Evolutionary conservation across 768 basidiomycete species (phyloP).

Genomic region (Pisolithus sp.): DNA sequence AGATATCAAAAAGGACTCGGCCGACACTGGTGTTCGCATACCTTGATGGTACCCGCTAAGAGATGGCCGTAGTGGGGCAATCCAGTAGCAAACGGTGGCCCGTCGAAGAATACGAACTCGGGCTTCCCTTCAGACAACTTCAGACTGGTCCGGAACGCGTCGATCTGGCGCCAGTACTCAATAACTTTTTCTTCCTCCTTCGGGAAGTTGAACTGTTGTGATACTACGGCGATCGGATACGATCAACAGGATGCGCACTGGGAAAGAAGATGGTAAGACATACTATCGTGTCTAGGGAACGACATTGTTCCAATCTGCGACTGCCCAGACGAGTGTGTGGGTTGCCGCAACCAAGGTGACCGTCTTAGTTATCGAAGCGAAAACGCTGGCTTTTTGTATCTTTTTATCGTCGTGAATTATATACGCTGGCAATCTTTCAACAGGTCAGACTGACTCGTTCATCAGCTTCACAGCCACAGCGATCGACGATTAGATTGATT

Average conservation of each 20-base stretch:
- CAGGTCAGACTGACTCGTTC: neutral
- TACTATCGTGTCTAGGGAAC: constrained; percentile 69
- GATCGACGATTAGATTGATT: too few species aligned
- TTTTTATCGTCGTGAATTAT: neutral
- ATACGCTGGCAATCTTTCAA: too few species aligned
- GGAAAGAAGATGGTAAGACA: constrained; percentile 19
- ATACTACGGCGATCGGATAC: constrained; percentile 40
- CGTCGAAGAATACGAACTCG: constrained; percentile 93
- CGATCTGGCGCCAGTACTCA: constrained; percentile 90
- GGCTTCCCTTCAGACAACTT: constrained; percentile 89
- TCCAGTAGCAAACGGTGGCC: constrained; percentile 95
- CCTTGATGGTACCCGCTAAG: constrained; percentile 90
- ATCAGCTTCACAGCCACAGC: too few species aligned
- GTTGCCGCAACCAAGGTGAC: too few species aligned
- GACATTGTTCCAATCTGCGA: constrained; percentile 37
- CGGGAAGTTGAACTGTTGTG: constrained; percentile 73
- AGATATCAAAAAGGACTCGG: constrained; percentile 2
- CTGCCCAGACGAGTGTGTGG: neutral
- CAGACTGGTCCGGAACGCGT: constrained; percentile 92
- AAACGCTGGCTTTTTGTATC: neutral
- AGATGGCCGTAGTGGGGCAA: constrained; percentile 95
- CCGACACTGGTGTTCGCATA: constrained; percentile 26
- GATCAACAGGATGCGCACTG: constrained; percentile 2
- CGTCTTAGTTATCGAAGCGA: too few species aligned
- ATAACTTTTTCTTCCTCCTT: constrained; percentile 89